phyloP scores from a whole-genome alignment of 2,329 filamentous ascomycete species.

The Penicillium sp. region DNA sequence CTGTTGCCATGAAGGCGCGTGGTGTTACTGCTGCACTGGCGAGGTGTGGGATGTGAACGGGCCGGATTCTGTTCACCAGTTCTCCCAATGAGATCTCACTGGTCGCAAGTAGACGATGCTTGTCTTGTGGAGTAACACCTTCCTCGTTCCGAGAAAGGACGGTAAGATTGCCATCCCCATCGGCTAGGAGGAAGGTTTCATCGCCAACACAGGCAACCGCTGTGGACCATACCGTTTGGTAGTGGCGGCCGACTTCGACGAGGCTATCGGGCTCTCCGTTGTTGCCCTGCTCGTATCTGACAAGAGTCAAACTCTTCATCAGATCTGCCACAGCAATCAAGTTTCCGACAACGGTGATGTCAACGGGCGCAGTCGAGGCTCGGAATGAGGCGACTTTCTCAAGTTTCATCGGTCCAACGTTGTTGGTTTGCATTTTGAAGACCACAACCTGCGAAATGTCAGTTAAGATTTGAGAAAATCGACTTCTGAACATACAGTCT shows the following conservation, averaged over 20 bases:
- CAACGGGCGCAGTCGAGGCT: conserved; percentile 80
- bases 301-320: conserved; percentile 85
- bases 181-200: conserved; percentile 77
- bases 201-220: conserved; percentile 71
- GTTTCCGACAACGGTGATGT: conserved; percentile 72
- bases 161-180: conserved; percentile 84
- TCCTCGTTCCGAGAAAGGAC: conserved; percentile 73
- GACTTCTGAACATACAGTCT: conserved; percentile 63
- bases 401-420: conserved; percentile 52
- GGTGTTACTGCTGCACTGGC: conserved; percentile 72
- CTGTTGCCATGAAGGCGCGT: conserved; percentile 84
- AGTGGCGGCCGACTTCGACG: conserved; percentile 75
- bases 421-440: conserved; percentile 51
- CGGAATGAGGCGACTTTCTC: conserved; percentile 75
- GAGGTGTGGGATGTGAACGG: conserved; percentile 67
- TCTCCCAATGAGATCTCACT: conserved; percentile 87
- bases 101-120: conserved; percentile 68
- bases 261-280: conserved; percentile 64
- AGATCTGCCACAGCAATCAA: conserved; percentile 84
- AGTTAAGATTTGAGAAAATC: conserved; percentile 12
- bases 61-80: conserved; percentile 85
- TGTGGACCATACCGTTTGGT: conserved; percentile 79
- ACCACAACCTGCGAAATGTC: conserved; percentile 56
- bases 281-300: conserved; percentile 67
- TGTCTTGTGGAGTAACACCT: conserved; percentile 75